These are phyloP conservation scores for Nothopassalora personata DNA, from an alignment of 2,329 filamentous ascomycete species.

Conservation along the genomic window DNA sequence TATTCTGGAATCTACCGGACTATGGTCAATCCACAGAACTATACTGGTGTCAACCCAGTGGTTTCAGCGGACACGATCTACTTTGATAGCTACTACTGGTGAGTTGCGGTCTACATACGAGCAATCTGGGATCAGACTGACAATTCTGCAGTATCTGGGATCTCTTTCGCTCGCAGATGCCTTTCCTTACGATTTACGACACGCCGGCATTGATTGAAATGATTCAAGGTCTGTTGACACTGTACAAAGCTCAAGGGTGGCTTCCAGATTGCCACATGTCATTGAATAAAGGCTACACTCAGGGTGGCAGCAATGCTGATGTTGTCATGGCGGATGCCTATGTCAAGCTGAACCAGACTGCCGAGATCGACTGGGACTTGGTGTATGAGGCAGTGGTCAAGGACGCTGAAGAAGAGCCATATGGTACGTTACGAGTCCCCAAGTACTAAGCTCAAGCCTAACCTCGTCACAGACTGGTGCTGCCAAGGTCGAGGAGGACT, in stretches of 20 bases:
- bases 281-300: slow-evolving; percentile 61
- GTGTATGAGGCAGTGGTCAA: slow-evolving; percentile 59
- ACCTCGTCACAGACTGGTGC: slow-evolving; percentile 40
- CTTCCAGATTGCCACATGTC: slow-evolving; percentile 67
- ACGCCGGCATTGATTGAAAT: slow-evolving; percentile 60
- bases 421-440: slow-evolving; percentile 12
- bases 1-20: slow-evolving; percentile 50
- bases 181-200: slow-evolving; percentile 61
- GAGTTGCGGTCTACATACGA: not conserved
- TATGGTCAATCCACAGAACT: slow-evolving; percentile 44
- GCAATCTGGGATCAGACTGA: not conserved
- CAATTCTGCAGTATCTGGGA: slow-evolving; percentile 55
- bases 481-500: slow-evolving; percentile 65
- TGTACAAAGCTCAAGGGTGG: slow-evolving; percentile 64
- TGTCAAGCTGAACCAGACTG: slow-evolving; percentile 59
- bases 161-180: slow-evolving; percentile 59
- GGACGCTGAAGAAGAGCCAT: slow-evolving; percentile 53
- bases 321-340: slow-evolving; percentile 69
- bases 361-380: slow-evolving; percentile 58
- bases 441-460: not conserved
- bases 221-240: slow-evolving; percentile 62
- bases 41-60: slow-evolving; percentile 41
- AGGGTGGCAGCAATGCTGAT: slow-evolving; percentile 66
- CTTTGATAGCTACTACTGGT: slow-evolving; percentile 28
- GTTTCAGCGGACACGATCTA: slow-evolving; percentile 18